A percentile compares a stretch with the other conserved stretches of the same genome.
These are phyloP conservation scores for Ustilago crameri DNA, from an alignment of 1,284 basidiomycete species.

Conservation along the genomic window DNA sequence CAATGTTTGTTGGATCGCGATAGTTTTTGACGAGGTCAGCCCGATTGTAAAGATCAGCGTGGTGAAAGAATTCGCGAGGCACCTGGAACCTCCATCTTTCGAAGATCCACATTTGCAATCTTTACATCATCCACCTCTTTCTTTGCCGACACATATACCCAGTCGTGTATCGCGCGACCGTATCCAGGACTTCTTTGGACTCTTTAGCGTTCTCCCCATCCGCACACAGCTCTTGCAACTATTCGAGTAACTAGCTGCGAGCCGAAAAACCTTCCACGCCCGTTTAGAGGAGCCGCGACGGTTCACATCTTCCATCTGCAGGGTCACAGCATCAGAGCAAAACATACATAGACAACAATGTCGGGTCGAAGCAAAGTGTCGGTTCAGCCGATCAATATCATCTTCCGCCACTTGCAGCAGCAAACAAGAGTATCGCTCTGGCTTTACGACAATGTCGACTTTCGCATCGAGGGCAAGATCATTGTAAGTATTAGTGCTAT, in stretches of 20 bases:
- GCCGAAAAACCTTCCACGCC: not conserved
- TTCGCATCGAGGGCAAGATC: slow-evolving; percentile 95
- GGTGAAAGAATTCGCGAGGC: slow-evolving; percentile 17
- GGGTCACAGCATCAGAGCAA: not conserved
- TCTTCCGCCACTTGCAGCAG: slow-evolving; percentile 98
- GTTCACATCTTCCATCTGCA: too few species aligned
- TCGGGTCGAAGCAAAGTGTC: slow-evolving; percentile 55
- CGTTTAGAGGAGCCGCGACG: not conserved
- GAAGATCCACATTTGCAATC: slow-evolving; percentile 1
- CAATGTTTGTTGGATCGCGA: slow-evolving; percentile 17
- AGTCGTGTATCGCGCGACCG: too few species aligned
- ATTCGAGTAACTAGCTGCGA: not conserved
- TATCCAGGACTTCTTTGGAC: too few species aligned
- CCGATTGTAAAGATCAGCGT: slow-evolving; percentile 26
- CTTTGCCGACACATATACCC: not conserved
- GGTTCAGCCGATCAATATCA: slow-evolving; percentile 77
- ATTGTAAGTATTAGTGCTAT: slow-evolving; percentile 69
- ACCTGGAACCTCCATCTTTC: slow-evolving; percentile 16
- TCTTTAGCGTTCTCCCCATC: not conserved
- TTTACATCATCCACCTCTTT: slow-evolving; percentile 10
- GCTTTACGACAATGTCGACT: slow-evolving; percentile 97
- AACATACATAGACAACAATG: slow-evolving; percentile 12
- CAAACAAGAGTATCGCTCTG: slow-evolving; percentile 88
- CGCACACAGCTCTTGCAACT: too few species aligned
- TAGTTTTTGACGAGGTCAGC: not conserved